phyloP scores from a whole-genome alignment of 495 filamentous ascomycete genomes.

The Chaetomium fimeti region DNA sequence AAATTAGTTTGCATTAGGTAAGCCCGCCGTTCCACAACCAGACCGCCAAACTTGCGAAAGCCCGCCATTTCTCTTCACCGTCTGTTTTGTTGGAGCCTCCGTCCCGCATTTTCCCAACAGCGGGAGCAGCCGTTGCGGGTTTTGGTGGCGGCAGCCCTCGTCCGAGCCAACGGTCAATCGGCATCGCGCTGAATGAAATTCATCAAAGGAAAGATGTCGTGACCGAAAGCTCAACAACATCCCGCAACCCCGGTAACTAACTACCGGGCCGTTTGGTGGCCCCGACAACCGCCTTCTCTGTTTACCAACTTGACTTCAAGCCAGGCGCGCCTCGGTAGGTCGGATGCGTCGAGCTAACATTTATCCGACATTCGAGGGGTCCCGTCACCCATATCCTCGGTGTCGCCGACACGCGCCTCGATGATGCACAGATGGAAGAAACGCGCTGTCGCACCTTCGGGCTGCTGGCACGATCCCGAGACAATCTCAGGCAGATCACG shows the following conservation, averaged over 20 bases:
- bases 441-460: background rate
- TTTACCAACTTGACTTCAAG: background rate
- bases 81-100: background rate
- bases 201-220: background rate
- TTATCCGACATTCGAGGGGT: constrained; percentile 25
- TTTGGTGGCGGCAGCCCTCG: background rate
- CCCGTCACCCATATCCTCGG: constrained; percentile 3
- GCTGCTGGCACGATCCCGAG: constrained; percentile 21
- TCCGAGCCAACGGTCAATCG: no score
- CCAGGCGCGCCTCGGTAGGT: background rate
- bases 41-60: constrained; percentile 11
- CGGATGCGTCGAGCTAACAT: background rate
- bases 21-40: constrained; percentile 7
- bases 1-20: constrained; percentile 17
- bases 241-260: background rate
- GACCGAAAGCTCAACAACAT: background rate
- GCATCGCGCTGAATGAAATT: background rate
- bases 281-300: constrained; percentile 1
- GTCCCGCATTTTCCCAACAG: background rate
- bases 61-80: background rate
- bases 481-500: constrained; percentile 23
- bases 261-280: background rate
- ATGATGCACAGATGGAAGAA: background rate
- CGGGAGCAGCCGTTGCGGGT: constrained; percentile 11
- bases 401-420: background rate